Conservation (phyloP, 371 early-diverging fungal species). For the Parasitella parasitica region DNA sequence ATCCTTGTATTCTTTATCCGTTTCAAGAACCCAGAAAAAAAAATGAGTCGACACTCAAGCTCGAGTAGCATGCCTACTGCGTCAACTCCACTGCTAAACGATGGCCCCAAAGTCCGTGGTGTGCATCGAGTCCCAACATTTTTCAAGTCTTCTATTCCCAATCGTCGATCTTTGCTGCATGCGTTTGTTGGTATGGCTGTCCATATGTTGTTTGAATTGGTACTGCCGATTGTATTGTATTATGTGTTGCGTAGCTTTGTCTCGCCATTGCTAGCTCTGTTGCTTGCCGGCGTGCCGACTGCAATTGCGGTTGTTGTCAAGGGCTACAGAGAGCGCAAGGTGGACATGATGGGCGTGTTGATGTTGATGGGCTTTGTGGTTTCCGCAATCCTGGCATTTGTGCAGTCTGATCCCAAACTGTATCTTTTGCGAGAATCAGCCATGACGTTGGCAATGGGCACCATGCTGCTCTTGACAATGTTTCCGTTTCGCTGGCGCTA, state of each 20-base stretch:
- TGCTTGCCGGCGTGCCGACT: slow-evolving; percentile 47
- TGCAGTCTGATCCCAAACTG: slow-evolving; percentile 49
- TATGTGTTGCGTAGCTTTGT: slow-evolving; percentile 39
- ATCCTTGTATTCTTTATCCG: background rate
- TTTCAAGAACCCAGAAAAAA: background rate
- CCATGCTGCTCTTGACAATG: slow-evolving; percentile 41
- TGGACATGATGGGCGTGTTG: slow-evolving; percentile 49
- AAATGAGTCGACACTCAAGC: slow-evolving; percentile 2
- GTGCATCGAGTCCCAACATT: slow-evolving; percentile 40
- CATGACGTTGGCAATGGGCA: slow-evolving; percentile 48
- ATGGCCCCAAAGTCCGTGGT: slow-evolving; percentile 10
- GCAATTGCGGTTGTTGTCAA: slow-evolving; percentile 34
- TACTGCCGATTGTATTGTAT: slow-evolving; percentile 42
- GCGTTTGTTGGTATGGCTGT: slow-evolving; percentile 37
- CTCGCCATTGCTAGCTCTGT: slow-evolving; percentile 39
- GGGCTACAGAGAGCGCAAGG: slow-evolving; percentile 31
- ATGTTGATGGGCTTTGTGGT: slow-evolving; percentile 48
- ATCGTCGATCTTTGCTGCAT: slow-evolving; percentile 35
- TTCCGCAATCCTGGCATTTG: slow-evolving; percentile 45
- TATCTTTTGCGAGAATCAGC: slow-evolving; percentile 51
- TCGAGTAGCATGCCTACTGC: background rate
- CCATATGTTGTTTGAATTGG: slow-evolving; percentile 41
- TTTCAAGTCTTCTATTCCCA: slow-evolving; percentile 40
- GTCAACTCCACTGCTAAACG: slow-evolving; percentile 20
- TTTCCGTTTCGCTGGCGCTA: slow-evolving; percentile 37